These are phyloP conservation scores for Juglanconis sp. DNA, from an alignment of 2,329 filamentous ascomycete genomes.

Conservation along the genomic window DNA sequence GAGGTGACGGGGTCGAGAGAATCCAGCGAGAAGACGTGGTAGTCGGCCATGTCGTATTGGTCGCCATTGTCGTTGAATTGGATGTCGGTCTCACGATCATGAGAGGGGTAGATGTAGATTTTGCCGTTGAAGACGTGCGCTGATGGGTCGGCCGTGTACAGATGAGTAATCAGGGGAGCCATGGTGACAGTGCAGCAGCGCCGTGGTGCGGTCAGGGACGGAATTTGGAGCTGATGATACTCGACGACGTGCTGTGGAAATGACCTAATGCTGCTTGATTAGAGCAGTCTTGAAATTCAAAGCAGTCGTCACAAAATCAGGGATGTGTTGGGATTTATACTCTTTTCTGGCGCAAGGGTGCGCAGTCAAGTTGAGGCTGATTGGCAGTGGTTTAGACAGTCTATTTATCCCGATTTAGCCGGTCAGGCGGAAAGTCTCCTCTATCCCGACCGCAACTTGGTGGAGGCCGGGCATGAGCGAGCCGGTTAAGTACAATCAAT, in stretches of 20 bases:
- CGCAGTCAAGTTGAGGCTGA: neutral
- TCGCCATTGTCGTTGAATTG: slow-evolving; percentile 79
- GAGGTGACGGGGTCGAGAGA: slow-evolving; percentile 48
- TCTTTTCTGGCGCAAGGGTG: neutral
- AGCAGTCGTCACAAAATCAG: neutral
- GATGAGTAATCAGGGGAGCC: slow-evolving; percentile 65
- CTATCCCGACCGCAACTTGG: neutral
- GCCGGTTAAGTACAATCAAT: neutral
- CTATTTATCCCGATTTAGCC: neutral
- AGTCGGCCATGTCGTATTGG: slow-evolving; percentile 82
- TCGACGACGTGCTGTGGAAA: no score
- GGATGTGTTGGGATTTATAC: neutral
- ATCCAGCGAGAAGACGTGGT: slow-evolving; percentile 68
- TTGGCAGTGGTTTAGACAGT: neutral
- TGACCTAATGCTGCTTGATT: no score
- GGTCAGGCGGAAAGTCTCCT: neutral
- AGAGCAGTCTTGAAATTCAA: neutral
- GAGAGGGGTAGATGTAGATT: slow-evolving; percentile 77
- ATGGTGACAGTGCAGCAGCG: slow-evolving; percentile 29
- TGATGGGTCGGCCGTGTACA: slow-evolving; percentile 78
- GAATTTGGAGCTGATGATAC: neutral
- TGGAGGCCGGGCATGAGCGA: neutral
- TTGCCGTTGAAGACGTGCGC: slow-evolving; percentile 75
- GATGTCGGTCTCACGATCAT: slow-evolving; percentile 71
- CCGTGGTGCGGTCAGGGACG: no score